phyloP scores from a whole-genome alignment of 1,139 yeast genomes.

The Yamadazyma diddensiae region DNA sequence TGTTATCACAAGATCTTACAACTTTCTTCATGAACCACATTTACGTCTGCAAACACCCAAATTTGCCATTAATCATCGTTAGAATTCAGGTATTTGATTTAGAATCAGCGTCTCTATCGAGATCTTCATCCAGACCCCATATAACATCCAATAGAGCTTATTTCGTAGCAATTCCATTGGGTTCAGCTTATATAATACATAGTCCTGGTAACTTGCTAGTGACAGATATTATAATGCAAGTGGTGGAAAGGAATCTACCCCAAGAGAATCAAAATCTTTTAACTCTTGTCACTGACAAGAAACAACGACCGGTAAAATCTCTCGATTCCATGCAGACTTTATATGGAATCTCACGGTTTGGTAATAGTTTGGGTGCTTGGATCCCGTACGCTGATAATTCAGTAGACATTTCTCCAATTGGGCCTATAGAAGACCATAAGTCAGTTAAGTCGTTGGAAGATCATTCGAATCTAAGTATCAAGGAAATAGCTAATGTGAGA shows the following conservation, averaged over 20 bases:
- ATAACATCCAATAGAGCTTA: conserved; percentile 56
- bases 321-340: conserved; percentile 53
- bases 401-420: conserved; percentile 62
- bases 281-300: conserved; percentile 20
- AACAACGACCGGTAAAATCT: conserved; percentile 51
- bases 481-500: conserved; percentile 39
- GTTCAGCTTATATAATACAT: conserved; percentile 67
- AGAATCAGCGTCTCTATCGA: conserved; percentile 20
- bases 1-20: conserved; percentile 46
- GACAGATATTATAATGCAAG: conserved; percentile 55
- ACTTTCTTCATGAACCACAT: conserved; percentile 55
- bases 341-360: conserved; percentile 59
- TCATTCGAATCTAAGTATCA: background rate
- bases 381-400: conserved; percentile 62
- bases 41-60: conserved; percentile 67
- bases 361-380: conserved; percentile 67
- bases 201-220: conserved; percentile 47
- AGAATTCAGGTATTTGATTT: conserved; percentile 70
- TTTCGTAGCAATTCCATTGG: conserved; percentile 63
- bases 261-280: conserved; percentile 32
- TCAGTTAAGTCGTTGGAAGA: conserved; percentile 6
- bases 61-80: conserved; percentile 55
- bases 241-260: conserved; percentile 52
- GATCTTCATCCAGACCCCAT: conserved; percentile 27
- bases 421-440: conserved; percentile 31